phyloP scores from a whole-genome alignment of 345 rosid species.

The Camelina neglecta region DNA sequence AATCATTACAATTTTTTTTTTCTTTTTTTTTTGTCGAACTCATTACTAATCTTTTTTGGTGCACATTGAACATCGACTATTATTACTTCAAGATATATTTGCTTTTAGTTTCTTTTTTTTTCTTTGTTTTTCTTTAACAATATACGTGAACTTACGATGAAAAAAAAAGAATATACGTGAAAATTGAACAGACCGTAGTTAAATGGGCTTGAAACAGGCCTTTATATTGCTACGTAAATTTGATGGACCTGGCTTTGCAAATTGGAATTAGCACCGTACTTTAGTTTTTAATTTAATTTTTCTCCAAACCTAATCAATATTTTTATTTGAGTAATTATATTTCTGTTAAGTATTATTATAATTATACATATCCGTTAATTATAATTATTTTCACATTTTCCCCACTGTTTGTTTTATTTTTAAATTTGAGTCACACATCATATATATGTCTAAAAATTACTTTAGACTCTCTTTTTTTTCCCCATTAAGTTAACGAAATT shows the following conservation, averaged over 20 bases:
- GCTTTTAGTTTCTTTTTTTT: background rate
- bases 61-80: constrained; percentile 7
- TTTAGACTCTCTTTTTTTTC: background rate
- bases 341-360: too few relatives aligned
- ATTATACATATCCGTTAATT: background rate
- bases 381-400: too few relatives aligned
- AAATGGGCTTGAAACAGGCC: constrained; percentile 29
- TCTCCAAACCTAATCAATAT: too few relatives aligned
- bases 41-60: constrained; percentile 6
- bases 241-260: background rate
- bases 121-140: background rate
- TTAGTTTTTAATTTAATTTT: background rate
- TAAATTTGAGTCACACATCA: background rate
- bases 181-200: background rate
- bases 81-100: background rate
- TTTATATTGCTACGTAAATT: background rate
- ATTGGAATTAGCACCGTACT: background rate
- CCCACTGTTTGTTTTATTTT: background rate
- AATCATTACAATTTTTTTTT: constrained; percentile 14
- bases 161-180: too few relatives aligned
- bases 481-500: too few relatives aligned
- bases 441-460: background rate
- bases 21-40: too few relatives aligned
- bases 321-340: too few relatives aligned
- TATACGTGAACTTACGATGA: background rate